Evolutionary conservation across 169 alveolate species (phyloP).

Genomic region (Cryptosporidium meleagridis): DNA sequence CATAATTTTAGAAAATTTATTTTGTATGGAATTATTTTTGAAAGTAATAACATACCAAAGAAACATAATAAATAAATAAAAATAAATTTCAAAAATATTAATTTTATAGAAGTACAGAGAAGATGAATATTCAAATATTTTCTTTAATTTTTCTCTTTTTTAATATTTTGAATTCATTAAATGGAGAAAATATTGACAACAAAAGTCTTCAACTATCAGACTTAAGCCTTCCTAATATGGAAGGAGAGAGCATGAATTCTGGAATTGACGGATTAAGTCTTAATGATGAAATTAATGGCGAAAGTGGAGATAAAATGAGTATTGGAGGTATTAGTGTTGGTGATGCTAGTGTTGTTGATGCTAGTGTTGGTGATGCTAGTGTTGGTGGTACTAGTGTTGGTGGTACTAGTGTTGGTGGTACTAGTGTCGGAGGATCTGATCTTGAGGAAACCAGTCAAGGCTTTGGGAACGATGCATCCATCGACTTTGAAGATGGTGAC

Average conservation of each 20-base stretch:
- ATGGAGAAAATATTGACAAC: neutral
- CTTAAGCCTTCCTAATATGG: neutral
- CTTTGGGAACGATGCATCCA: neutral
- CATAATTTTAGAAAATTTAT: too few species aligned
- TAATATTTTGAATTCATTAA: neutral
- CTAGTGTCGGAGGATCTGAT: neutral
- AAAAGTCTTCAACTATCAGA: neutral
- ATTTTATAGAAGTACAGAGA: neutral
- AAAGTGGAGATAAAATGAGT: neutral
- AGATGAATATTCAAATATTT: neutral
- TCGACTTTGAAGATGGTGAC: neutral
- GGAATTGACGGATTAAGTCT: neutral
- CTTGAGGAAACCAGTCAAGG: neutral
- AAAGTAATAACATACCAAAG: too few species aligned
- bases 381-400: neutral
- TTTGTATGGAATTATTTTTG: too few species aligned
- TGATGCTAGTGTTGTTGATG: neutral
- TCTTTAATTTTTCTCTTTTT: neutral
- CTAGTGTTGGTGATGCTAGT: neutral
- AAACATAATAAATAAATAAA: too few species aligned
- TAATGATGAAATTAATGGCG: neutral
- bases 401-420: neutral
- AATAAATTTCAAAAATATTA: too few species aligned
- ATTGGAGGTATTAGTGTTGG: neutral
- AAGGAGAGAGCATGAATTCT: neutral